Conservation (phyloP, 2,329 filamentous ascomycete genomes). For the Botrytis cinerea region DNA sequence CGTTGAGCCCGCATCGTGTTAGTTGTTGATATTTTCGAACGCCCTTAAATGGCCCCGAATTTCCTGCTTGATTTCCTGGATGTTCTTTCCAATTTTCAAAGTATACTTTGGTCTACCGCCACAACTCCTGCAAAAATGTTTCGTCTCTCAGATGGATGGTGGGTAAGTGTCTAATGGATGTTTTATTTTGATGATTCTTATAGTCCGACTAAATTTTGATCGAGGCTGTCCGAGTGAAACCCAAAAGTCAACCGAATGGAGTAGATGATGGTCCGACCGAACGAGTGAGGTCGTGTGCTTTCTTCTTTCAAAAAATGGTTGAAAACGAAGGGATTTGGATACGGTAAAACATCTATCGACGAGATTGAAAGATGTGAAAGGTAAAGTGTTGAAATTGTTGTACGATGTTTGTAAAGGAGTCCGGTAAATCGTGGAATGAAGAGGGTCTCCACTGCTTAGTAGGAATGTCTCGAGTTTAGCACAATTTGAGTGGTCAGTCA, state of each 20-base stretch:
- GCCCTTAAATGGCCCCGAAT: constrained; percentile 8
- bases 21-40: constrained; percentile 32
- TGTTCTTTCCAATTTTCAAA: neutral
- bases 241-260: neutral
- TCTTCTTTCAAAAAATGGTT: neutral
- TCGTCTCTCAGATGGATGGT: neutral
- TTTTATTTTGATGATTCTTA: constrained; percentile 7
- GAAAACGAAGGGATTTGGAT: neutral
- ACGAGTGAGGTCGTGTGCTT: constrained; percentile 16
- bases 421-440: constrained; percentile 11
- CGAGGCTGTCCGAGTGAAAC: constrained; percentile 4
- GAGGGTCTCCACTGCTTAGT: neutral
- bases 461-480: constrained; percentile 17
- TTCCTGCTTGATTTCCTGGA: neutral
- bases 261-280: constrained; percentile 6
- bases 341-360: neutral
- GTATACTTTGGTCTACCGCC: neutral
- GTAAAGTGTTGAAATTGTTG: constrained; percentile 1
- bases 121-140: neutral
- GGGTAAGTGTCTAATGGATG: neutral
- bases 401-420: neutral
- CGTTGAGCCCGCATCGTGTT: constrained; percentile 53
- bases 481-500: constrained; percentile 9
- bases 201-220: neutral
- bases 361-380: neutral